phyloP scores from a whole-genome alignment of 805 yeast genomes.

The Saccharomycopsis malanga region DNA sequence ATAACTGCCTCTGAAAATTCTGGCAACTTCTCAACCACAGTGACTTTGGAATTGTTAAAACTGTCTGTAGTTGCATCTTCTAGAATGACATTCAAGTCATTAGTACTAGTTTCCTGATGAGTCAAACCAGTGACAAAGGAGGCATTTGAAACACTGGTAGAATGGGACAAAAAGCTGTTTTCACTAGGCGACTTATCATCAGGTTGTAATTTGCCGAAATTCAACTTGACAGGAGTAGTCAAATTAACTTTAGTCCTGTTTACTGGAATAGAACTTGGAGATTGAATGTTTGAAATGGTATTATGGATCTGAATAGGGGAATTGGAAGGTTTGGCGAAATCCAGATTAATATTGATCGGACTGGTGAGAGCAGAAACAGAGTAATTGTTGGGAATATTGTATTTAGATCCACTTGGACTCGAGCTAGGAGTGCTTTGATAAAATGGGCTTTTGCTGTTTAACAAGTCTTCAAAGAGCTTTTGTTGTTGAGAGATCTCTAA shows the following conservation, averaged over 20 bases:
- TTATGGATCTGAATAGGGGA: neutral
- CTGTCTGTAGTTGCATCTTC: neutral
- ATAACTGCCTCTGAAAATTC: slow-evolving; percentile 1
- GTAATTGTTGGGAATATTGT: slow-evolving; percentile 20
- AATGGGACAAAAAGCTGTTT: neutral
- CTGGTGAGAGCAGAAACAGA: slow-evolving; percentile 14
- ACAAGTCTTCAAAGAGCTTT: slow-evolving; percentile 8
- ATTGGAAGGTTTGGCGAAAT: neutral
- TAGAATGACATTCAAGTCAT: slow-evolving; percentile 3
- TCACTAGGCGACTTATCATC: neutral
- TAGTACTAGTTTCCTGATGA: slow-evolving; percentile 9
- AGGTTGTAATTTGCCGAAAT: neutral
- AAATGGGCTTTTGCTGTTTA: neutral
- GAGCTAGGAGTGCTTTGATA: slow-evolving; percentile 1
- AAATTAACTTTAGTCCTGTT: neutral
- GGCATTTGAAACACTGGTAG: slow-evolving; percentile 3
- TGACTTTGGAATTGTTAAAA: neutral
- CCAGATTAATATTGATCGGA: neutral
- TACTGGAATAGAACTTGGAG: neutral
- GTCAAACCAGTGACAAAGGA: slow-evolving; percentile 15
- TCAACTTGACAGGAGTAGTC: neutral
- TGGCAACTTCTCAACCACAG: neutral
- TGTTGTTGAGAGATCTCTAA: slow-evolving; percentile 9
- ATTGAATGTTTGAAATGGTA: neutral
- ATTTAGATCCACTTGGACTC: slow-evolving; percentile 1